Evolutionary conservation across 345 rosid genomes (phyloP), one percentile per base, ranked within the genome.

Genomic region (Linum lewisii): DNA sequence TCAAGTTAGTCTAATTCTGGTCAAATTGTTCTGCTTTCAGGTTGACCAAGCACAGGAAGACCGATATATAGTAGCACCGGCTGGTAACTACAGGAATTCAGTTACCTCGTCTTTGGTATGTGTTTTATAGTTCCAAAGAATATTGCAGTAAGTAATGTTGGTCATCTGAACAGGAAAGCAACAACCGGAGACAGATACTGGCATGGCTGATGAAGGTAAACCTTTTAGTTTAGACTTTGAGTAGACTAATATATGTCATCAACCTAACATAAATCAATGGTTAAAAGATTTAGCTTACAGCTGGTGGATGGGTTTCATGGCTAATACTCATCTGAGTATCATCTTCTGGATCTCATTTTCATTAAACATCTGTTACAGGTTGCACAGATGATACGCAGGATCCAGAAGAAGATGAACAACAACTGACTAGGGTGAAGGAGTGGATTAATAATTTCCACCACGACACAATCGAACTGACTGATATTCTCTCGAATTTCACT

Each of bases 361-460:
- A 11, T 42, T 42, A 1, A 11, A 11, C 4, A 29, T 60, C 56
- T 72, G 21, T 58, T 50, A 5, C 37, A 54, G 70, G 32, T 61
- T 60, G 47, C 63, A 69, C 69, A 84, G 95, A 82, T 70, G 73
- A 73, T 69, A 89, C 99, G 66, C 92, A 87, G 76, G 95, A 93
- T 70, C 83, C 87, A 2, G 70, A 54, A 63, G 99, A 89, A 78
- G 84, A 84, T 72, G 97, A 84, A 68, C 84, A 79, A 32, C 89
- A 93, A 70, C 63, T 85, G 64, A 73, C 64, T 57, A 83, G 87
- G 74, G 92, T 89, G 66, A 93, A 85, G 75, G 82, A 82, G n/a
- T 93, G 99, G 99, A 76, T 87, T 66, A 71, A 53, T 63, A 63
- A 72, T 58, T 66, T 58, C 62, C 92, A 77, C 61, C 74, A 77